Base-by-base conservation (phyloP, 164 flowering plant species). In the Platanus orientalis region DNA sequence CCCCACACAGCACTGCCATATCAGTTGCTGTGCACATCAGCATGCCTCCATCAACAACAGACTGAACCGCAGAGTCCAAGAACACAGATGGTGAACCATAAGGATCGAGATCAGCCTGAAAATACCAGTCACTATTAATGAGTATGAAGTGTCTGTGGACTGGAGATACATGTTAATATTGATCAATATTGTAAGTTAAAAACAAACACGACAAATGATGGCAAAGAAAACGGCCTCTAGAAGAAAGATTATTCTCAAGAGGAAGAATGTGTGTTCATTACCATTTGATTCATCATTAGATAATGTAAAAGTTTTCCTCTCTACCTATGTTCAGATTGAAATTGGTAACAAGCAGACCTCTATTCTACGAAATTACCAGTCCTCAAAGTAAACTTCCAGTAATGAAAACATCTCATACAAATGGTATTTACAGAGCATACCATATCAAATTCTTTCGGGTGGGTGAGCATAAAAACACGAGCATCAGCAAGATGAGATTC, bases 51-150 rank as follows among this genome's bases (percentile, higher is more conserved):
- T 95, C 99, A 67, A 51, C 86, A 71, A 90, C 85, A 29, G 96
- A 90, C 64, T 92, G 99, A 69, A 95, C 87, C 21, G 99, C 99
- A 44, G 96, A 92, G 69, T 95, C 97, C 84, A 95, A 78, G 75
- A 95, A 92, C 21, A 87, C 75, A 58, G 97, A 88, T 60, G 99
- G 99, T 51, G 99, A 83, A 63, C 99, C 99, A 79, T 95, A 95
- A 60, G 99, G 99, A 78, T 95, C 99, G 65, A 92, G 94, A 87
- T 95, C 99, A 77, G 92, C 99, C 99, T 95, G 84, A 65, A n/a
- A 76, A 71, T 23, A 42, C 13, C 47, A 69, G 48, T 49, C 34
- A 51, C 27, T 39, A 32, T n/a, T n/a, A n/a, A 65, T 19, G 24
- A 54, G 6, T 45, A 49, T 48, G 42, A n/a, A n/a, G 25, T 36